Conservation (phyloP, 139 green algal species). For the Pseudopediastrum boryanum region DNA sequence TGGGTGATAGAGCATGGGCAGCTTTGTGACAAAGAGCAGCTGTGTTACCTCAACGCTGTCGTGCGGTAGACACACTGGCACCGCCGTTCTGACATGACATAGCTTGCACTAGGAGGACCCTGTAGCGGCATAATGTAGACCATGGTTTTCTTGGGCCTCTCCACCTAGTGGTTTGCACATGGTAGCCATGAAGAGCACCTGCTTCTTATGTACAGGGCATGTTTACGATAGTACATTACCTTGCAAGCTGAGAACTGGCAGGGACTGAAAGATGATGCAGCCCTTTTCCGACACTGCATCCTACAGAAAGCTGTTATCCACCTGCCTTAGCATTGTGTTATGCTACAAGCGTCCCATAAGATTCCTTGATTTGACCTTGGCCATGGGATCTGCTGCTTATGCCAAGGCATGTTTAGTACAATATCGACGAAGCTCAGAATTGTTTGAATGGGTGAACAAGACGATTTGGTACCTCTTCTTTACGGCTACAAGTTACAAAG, state of each 20-base stretch:
- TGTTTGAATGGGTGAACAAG: background rate
- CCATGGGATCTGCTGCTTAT: background rate
- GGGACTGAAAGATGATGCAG: no score
- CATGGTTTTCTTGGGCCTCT: no score
- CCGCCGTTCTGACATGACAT: background rate
- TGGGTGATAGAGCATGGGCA: background rate
- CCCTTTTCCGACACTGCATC: no score
- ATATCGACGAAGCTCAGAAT: background rate
- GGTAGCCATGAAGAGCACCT: no score
- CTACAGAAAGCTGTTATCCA: no score
- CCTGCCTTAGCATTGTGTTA: no score
- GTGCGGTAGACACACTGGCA: background rate
- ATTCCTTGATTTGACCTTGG: background rate
- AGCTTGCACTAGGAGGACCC: background rate
- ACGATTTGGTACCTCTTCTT: background rate
- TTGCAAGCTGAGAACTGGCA: no score
- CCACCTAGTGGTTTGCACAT: no score
- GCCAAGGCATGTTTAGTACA: background rate
- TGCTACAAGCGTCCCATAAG: background rate
- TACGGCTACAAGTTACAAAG: background rate
- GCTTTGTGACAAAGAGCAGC: background rate
- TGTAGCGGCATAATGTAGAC: background rate
- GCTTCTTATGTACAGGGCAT: no score
- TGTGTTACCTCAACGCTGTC: background rate
- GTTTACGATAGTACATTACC: no score